phyloP scores from a whole-genome alignment of 108 stramenopile species.

The Hondaea fermentalgiana region DNA sequence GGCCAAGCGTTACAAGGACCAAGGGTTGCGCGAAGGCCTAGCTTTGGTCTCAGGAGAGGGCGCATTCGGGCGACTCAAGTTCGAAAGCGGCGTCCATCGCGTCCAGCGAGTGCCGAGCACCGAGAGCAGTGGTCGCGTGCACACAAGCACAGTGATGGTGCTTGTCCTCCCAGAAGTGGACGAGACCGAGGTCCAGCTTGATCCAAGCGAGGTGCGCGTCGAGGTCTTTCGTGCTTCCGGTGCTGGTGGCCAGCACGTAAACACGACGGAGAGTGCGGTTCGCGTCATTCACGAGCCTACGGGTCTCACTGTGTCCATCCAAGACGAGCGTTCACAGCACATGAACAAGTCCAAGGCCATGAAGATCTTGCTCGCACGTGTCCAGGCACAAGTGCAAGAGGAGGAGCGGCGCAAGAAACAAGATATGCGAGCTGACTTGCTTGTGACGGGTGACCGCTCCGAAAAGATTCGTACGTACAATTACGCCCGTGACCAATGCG shows the following conservation, averaged over 20 bases:
- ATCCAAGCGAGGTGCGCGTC: constrained; percentile 66
- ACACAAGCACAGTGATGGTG: constrained; percentile 87
- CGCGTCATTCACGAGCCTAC: constrained; percentile 95
- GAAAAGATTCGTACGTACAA: constrained; percentile 97
- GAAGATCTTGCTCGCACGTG: constrained; percentile 70
- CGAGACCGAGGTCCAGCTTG: constrained; percentile 46
- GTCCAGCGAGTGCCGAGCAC: constrained; percentile 95
- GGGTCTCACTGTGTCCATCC: constrained; percentile 83
- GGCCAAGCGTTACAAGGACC: constrained; percentile 69
- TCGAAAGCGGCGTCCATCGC: constrained; percentile 89
- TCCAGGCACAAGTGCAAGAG: constrained; percentile 48
- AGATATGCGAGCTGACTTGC: constrained; percentile 51
- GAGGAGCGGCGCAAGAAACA: constrained; percentile 49
- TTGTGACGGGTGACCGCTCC: constrained; percentile 80
- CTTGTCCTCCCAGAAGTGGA: constrained; percentile 72
- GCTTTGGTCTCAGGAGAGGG: constrained; percentile 66
- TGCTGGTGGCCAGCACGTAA: constrained; percentile 98
- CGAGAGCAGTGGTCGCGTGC: constrained; percentile 74
- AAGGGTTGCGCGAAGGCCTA: constrained; percentile 76
- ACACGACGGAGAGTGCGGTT: constrained; percentile 95
- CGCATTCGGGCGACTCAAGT: constrained; percentile 76
- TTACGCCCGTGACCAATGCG: constrained; percentile 89
- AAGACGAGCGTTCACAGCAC: constrained; percentile 94
- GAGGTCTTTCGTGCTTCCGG: constrained; percentile 83
- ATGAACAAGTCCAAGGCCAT: constrained; percentile 88